Percentiles rank a stretch among this genome's conserved stretches.
Evolutionary conservation across 768 basidiomycete species (phyloP).

Genomic region (Trametopsis cervina): DNA sequence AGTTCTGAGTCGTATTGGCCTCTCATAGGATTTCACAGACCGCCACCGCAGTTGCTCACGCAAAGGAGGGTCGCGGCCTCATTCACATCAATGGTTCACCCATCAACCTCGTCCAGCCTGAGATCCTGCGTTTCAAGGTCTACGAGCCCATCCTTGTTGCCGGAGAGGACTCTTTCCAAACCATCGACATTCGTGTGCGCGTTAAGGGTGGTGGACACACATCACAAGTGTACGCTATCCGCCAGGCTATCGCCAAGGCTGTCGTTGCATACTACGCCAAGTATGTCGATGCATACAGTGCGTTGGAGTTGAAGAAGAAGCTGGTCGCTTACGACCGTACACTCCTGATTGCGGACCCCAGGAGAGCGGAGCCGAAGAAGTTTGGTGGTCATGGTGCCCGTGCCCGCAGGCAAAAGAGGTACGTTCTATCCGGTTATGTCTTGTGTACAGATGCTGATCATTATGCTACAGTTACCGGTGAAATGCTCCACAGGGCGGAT

Average conservation of each 20-base stretch:
- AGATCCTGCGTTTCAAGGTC: slow-evolving; percentile 95
- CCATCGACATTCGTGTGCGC: slow-evolving; percentile 93
- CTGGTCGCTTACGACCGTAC: slow-evolving; percentile 92
- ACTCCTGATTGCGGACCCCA: slow-evolving; percentile 86
- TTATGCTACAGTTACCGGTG: slow-evolving; percentile 65
- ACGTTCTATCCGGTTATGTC: slow-evolving; percentile 17
- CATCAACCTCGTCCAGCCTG: slow-evolving; percentile 91
- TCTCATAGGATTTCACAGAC: slow-evolving; percentile 48
- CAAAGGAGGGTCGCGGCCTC: slow-evolving; percentile 92
- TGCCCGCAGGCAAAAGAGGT: slow-evolving; percentile 98
- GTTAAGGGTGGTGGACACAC: slow-evolving; percentile 95
- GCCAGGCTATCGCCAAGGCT: slow-evolving; percentile 98
- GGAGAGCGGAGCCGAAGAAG: slow-evolving; percentile 99
- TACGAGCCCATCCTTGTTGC: slow-evolving; percentile 96
- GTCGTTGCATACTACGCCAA: slow-evolving; percentile 98
- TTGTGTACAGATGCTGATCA: neutral
- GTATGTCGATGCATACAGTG: slow-evolving; percentile 95
- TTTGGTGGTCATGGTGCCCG: slow-evolving; percentile 98
- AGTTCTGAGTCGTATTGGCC: neutral
- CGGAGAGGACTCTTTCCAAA: slow-evolving; percentile 80
- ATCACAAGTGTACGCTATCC: slow-evolving; percentile 90
- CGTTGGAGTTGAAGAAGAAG: slow-evolving; percentile 97
- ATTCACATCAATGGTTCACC: slow-evolving; percentile 97
- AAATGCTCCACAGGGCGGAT: slow-evolving; percentile 28
- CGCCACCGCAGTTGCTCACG: slow-evolving; percentile 96